Evolutionary conservation across 2,329 filamentous ascomycete genomes (phyloP).

Genomic region (Sclerotinia subarctica): DNA sequence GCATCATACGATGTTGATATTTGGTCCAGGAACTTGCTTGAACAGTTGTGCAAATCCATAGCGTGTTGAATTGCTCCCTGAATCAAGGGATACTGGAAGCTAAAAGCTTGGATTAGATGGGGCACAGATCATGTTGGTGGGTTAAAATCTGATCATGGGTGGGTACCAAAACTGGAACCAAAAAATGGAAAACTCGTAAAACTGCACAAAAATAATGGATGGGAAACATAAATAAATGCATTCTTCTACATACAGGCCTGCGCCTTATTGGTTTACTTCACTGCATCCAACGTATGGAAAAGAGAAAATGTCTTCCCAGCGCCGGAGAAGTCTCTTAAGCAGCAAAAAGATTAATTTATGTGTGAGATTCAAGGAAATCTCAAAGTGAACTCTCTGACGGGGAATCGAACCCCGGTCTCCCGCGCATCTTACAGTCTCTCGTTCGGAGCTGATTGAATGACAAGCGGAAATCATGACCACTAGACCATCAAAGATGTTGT

Average conservation of each 20-base stretch:
- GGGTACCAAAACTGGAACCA: neutral
- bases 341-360: neutral
- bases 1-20: neutral
- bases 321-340: neutral
- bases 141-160: neutral
- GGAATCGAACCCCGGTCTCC: constrained; percentile 35
- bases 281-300: neutral
- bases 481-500: constrained; percentile 36
- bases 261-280: neutral
- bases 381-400: constrained; percentile 29
- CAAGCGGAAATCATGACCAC: constrained; percentile 41
- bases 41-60: neutral
- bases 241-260: neutral
- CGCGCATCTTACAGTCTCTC: too few species aligned
- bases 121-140: neutral
- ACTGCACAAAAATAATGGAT: neutral
- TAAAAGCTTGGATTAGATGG: neutral
- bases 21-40: neutral
- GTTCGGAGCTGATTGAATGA: too few species aligned
- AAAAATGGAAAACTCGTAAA: neutral
- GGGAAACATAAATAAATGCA: neutral
- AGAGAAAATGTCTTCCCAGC: neutral
- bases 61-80: neutral
- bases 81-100: too few species aligned
- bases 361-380: neutral